Evolutionary conservation across 164 flowering plant species (phyloP).

Genomic region (Echeveria elegans): DNA sequence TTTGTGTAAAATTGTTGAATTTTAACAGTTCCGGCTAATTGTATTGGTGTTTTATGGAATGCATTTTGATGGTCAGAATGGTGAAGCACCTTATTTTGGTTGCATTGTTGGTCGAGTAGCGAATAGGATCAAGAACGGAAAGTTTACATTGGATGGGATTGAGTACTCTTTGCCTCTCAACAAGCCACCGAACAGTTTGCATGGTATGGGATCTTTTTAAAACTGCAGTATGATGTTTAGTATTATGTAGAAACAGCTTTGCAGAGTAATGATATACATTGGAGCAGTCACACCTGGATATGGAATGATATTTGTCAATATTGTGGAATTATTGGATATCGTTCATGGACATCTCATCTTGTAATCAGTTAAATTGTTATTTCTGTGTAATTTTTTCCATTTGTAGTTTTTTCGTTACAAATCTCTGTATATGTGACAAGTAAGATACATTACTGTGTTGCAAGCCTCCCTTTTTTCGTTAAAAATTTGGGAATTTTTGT

Average conservation of each 20-base stretch:
- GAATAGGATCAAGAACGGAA: constrained; percentile 83
- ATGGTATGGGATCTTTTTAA: constrained; percentile 32
- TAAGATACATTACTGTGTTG: no score
- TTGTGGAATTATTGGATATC: no score
- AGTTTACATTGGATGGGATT: constrained; percentile 53
- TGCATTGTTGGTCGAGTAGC: constrained; percentile 86
- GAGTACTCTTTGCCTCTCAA: constrained; percentile 63
- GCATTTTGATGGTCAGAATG: constrained; percentile 22
- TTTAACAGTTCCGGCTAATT: not conserved
- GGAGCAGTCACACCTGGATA: no score
- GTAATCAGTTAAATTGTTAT: no score
- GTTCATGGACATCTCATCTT: no score
- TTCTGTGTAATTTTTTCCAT: no score
- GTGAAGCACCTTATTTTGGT: constrained; percentile 32
- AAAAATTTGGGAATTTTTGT: not conserved
- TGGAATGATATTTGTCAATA: no score
- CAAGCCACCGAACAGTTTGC: constrained; percentile 80
- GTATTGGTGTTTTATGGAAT: not conserved
- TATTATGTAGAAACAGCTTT: not conserved
- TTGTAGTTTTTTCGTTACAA: no score
- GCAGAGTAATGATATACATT: not conserved
- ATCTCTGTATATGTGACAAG: no score
- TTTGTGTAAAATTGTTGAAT: not conserved
- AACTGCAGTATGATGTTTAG: not conserved
- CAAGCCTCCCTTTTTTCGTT: no score